Evolutionary conservation across 2,329 filamentous ascomycete species (phyloP), one percentile per base, ranked within the genome.

Genomic region (Aspergillus pseudotamarii): DNA sequence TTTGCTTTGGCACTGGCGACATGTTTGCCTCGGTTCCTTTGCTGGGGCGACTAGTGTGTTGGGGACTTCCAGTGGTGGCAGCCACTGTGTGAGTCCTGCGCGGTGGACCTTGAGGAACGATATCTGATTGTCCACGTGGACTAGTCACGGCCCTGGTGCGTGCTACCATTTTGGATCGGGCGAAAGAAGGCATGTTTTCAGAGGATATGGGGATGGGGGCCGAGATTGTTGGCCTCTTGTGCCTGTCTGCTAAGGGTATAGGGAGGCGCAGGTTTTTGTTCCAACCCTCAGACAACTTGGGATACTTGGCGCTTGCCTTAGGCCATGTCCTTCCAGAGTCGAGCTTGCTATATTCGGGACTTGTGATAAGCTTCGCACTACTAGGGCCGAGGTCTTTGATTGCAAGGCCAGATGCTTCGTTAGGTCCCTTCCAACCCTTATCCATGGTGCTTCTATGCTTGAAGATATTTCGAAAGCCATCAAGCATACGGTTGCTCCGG

Each of bases 381-480:
- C 30, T 41, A 4, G 53, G 23, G 21, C 23, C 36, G 11, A 56
- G n/a, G n/a, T 61, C 58, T 51, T 64, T 58, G 23, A n/a, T 30
- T 46, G 23, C 41, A n/a, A 28, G 16, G 8, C 23, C 51, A 4
- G 56, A 32, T 9, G 12, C 43, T 3, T 62, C 41, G n/a, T 11
- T 26, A 8, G 65, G 57, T 12, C 59, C 48, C 19, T 60, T 66
- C 34, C 50, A 61, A 16, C 12, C 19, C 23, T 67, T 68, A 4
- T 67, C 64, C 11, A 50, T 19, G 19, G 48, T 26, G 10, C 38
- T 38, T 26, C 64, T 65, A 41, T 58, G 41, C 45, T 66, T 69
- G 59, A 71, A 68, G 2, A 71, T 71, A 56, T 61, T 68, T 4
- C 68, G 69, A 54, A 72, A 63, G 28, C 66, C 64, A 28, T 58